A percentile compares a stretch with the other conserved stretches of the same genome.
Evolutionary conservation across 148 eudicot species (phyloP).

Genomic region (Hydrangea macrophylla): DNA sequence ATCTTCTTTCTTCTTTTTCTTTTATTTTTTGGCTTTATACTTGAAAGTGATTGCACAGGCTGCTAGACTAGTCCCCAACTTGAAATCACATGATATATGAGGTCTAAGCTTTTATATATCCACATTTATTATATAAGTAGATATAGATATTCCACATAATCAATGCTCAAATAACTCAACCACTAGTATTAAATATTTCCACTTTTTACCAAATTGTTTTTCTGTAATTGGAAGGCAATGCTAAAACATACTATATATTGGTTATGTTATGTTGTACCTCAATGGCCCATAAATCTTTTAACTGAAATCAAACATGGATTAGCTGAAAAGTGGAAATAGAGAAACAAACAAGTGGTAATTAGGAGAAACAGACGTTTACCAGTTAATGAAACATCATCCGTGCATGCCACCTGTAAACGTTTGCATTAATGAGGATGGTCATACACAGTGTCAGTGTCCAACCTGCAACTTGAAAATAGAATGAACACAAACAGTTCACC

Average conservation of each 20-base stretch:
- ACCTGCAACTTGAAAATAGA: constrained; percentile 12
- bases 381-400: background rate
- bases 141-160: background rate
- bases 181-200: background rate
- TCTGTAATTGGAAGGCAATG: background rate
- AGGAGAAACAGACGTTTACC: background rate
- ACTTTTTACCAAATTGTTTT: background rate
- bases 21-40: constrained; percentile 8
- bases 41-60: constrained; percentile 17
- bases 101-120: background rate
- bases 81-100: background rate
- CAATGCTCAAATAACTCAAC: background rate
- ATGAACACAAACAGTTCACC: constrained; percentile 4
- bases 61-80: constrained; percentile 11
- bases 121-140: background rate
- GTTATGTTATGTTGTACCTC: background rate
- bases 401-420: background rate
- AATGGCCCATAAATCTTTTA: background rate
- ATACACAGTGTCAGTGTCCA: constrained; percentile 9
- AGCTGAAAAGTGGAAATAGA: background rate
- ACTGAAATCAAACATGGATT: background rate
- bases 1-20: constrained; percentile 1
- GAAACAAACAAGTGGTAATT: background rate
- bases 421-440: background rate
- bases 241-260: background rate